Conservation (phyloP, 1,139 yeast species). For the Pichia sp. region DNA sequence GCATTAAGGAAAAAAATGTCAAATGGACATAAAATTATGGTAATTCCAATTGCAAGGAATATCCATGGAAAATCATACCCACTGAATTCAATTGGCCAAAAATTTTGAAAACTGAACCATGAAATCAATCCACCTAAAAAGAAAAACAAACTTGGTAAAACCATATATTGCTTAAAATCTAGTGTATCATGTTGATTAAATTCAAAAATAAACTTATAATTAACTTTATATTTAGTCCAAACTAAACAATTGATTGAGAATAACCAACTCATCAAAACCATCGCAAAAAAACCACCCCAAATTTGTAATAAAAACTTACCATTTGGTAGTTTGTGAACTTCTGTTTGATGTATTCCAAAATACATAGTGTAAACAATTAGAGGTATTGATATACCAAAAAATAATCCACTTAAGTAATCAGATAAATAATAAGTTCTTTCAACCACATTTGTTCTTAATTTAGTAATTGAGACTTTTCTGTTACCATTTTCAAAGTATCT, state of each 20-base stretch:
- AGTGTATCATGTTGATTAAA: conserved; percentile 68
- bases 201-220: conserved; percentile 89
- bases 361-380: conserved; percentile 48
- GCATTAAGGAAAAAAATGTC: conserved; percentile 46
- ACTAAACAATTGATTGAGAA: conserved; percentile 65
- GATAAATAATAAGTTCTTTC: conserved; percentile 38
- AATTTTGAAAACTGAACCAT: conserved; percentile 71
- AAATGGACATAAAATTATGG: conserved; percentile 59
- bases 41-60: conserved; percentile 49
- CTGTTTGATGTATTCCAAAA: conserved; percentile 40
- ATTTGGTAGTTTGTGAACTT: conserved; percentile 38
- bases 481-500: conserved; percentile 66
- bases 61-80: conserved; percentile 81
- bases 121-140: conserved; percentile 52
- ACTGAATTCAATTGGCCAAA: conserved; percentile 54
- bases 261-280: conserved; percentile 51
- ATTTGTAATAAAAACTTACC: conserved; percentile 65
- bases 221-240: conserved; percentile 71
- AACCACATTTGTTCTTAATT: conserved; percentile 46
- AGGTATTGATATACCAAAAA: conserved; percentile 67
- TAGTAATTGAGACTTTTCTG: conserved; percentile 69
- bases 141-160: conserved; percentile 56
- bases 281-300: conserved; percentile 85
- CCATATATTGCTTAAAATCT: conserved; percentile 56
- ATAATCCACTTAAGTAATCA: conserved; percentile 55